Conservation (phyloP, 1,284 basidiomycete genomes). For the Rhodotorula sp. region DNA sequence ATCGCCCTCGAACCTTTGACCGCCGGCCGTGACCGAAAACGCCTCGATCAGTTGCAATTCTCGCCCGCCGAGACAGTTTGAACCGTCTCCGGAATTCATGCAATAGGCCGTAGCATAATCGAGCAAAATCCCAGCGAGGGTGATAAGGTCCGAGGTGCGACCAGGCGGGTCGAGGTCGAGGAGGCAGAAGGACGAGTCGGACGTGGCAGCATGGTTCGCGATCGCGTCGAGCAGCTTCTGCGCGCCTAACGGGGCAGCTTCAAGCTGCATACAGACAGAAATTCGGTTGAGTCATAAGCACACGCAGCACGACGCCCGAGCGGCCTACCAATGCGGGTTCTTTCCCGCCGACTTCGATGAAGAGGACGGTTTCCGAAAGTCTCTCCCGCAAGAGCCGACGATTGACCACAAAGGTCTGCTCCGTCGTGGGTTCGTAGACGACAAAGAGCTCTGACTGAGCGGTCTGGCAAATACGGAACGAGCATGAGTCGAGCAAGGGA, state of each 20-base stretch:
- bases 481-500: too few relatives aligned
- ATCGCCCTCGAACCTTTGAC: background rate
- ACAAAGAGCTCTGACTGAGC: background rate
- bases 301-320: fast-evolving
- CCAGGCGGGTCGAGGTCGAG: background rate
- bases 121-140: slow-evolving; percentile 14
- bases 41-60: slow-evolving; percentile 16
- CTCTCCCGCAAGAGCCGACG: background rate
- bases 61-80: slow-evolving; percentile 23
- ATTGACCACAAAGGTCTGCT: slow-evolving; percentile 17
- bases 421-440: background rate
- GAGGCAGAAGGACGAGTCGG: background rate
- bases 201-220: background rate
- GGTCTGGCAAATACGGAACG: background rate
- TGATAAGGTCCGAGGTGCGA: slow-evolving; percentile 1
- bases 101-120: slow-evolving; percentile 22
- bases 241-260: background rate
- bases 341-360: slow-evolving; percentile 13
- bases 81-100: background rate
- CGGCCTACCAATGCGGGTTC: slow-evolving; percentile 4
- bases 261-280: background rate
- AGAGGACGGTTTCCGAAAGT: background rate
- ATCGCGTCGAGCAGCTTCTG: background rate
- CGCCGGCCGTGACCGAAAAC: background rate
- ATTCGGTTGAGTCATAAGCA: fast-evolving